Conservation (phyloP, 2,329 filamentous ascomycete genomes). For the Dothidotthia symphoricarpi region DNA sequence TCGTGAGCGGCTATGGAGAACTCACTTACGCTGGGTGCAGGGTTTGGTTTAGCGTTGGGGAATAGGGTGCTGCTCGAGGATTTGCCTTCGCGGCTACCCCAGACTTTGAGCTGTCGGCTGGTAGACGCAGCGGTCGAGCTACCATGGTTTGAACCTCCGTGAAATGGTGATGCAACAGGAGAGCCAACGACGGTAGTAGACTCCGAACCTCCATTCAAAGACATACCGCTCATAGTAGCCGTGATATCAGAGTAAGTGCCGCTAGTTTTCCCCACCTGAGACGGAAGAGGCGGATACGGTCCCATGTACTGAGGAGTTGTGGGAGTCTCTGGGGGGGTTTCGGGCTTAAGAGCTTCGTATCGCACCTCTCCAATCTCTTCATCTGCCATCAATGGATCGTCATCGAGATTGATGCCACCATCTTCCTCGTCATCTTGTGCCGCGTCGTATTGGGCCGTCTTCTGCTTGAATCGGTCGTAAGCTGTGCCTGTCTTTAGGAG, state of each 20-base stretch:
- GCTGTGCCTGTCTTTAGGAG: slow-evolving; percentile 21
- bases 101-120: slow-evolving; percentile 18
- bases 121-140: slow-evolving; percentile 5
- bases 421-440: slow-evolving; percentile 29
- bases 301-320: background rate
- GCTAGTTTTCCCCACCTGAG: slow-evolving; percentile 1
- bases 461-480: slow-evolving; percentile 27
- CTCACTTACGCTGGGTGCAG: slow-evolving; percentile 17
- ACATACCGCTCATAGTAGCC: slow-evolving; percentile 13
- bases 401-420: slow-evolving; percentile 22
- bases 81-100: slow-evolving; percentile 24
- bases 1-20: slow-evolving; percentile 33
- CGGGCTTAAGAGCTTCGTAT: slow-evolving; percentile 29
- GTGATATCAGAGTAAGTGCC: slow-evolving; percentile 6
- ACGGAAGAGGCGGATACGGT: slow-evolving; percentile 24
- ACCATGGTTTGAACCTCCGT: background rate
- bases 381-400: slow-evolving; percentile 17
- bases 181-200: slow-evolving; percentile 11
- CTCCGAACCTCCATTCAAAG: slow-evolving; percentile 15
- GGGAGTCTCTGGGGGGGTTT: slow-evolving; percentile 4
- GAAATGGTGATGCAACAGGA: background rate
- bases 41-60: slow-evolving; percentile 32
- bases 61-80: slow-evolving; percentile 35
- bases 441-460: slow-evolving; percentile 30
- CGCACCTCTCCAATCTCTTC: slow-evolving; percentile 17